Base-by-base conservation (phyloP, 2,329 filamentous ascomycete species). In the Venturiaceae sp. region DNA sequence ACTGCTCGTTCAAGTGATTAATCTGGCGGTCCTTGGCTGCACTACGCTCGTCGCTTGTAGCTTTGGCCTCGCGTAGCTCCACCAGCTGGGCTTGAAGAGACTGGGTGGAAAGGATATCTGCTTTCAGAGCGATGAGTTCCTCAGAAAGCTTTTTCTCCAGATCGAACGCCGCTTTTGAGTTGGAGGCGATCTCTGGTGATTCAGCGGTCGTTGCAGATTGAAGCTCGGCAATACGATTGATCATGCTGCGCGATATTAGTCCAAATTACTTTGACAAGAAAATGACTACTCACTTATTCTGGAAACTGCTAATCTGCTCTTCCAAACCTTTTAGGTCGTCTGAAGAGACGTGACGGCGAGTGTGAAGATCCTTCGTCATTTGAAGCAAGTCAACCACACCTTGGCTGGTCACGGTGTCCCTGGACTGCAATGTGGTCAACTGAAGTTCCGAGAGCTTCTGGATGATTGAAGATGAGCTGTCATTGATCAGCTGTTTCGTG, bases 21-120 rank as follows among this genome's bases (percentile, higher is more conserved):
- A 53, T 50, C 21, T n/a, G 47, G 6, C 32, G 36, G 23, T 44
- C 39, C 14, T 60, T 53, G n/a, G 32, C 16, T 2, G 23, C 9
- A 14, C 36, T 39, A 2, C 55, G 60, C 26, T 62, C 58, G 14
- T 60, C 58, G n/a, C 58, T 41, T 19, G 33, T 44, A 6, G 57
- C 58, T 19, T 58, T 60, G 14, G n/a, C 14, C n/a, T 47, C 28
- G 8, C 36, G 28, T 2, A 52, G 13, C 13, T 58, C 52, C 16
- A 26, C 21, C 11, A 60, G 5, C 8, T 58, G 23, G 9, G 26
- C 33, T 36, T 54, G 34, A 7, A 58, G 33, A 9, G 30, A n/a
- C 16, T 53, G 32, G 16, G 23, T 54, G 6, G 46, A 54, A 2
- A 58, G 8, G 11, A 58, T 13, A 11, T 54, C 47, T 26, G 33